Evolutionary conservation across 2,329 filamentous ascomycete genomes (phyloP).

Genomic region (Samsoniella hepiali): DNA sequence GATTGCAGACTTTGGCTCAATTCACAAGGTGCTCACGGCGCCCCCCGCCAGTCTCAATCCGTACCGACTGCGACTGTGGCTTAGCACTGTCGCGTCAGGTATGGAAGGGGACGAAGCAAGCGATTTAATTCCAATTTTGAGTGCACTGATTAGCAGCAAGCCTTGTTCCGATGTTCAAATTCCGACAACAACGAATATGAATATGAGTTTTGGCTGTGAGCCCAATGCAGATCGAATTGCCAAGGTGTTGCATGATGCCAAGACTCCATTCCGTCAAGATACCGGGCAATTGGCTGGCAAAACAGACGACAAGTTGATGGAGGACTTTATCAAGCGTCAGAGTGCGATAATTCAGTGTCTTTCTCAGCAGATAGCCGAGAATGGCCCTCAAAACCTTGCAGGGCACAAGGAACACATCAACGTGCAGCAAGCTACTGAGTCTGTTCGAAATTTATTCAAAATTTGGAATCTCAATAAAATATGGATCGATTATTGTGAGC

Average conservation of each 20-base stretch:
- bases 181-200: background rate
- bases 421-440: background rate
- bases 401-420: background rate
- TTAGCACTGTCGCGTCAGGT: background rate
- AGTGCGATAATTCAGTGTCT: background rate
- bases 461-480: background rate
- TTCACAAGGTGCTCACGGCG: background rate
- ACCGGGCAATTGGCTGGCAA: background rate
- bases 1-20: background rate
- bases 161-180: background rate
- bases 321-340: too few species aligned
- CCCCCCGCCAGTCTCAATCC: rapidly evolving
- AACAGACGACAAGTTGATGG: background rate
- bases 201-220: background rate
- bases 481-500: background rate
- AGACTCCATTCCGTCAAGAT: background rate
- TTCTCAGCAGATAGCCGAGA: background rate
- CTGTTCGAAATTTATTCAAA: rapidly evolving
- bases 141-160: background rate
- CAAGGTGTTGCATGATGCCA: background rate
- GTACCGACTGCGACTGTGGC: conserved; percentile 2
- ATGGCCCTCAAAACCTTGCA: background rate
- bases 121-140: background rate
- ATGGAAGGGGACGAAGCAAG: background rate
- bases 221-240: background rate